These are phyloP conservation scores for Ophiocordyceps camponoti-floridani DNA, from an alignment of 2,329 filamentous ascomycete species.

Conservation along the genomic window DNA sequence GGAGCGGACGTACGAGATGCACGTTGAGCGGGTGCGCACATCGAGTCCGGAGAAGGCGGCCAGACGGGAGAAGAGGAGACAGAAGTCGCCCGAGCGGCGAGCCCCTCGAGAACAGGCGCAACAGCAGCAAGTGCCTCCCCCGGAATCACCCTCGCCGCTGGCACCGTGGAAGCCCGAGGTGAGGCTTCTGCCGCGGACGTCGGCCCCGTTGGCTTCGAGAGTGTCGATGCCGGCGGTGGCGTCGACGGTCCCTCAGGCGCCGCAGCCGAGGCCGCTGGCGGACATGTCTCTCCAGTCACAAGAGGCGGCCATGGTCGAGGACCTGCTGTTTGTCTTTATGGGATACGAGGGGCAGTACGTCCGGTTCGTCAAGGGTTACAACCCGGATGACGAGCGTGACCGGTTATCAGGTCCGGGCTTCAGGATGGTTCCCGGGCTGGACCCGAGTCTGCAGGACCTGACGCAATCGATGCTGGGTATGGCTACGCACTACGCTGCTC, in stretches of 20 bases:
- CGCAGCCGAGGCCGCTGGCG: constrained; percentile 48
- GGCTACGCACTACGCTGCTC: constrained; percentile 80
- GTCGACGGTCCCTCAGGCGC: constrained; percentile 54
- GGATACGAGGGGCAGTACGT: constrained; percentile 97
- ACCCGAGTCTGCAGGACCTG: constrained; percentile 80
- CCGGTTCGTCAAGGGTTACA: constrained; percentile 65
- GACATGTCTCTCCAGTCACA: constrained; percentile 65
- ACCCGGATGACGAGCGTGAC: constrained; percentile 72
- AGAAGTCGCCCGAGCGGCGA: constrained; percentile 25
- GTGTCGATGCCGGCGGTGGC: constrained; percentile 54
- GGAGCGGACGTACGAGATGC: constrained; percentile 38
- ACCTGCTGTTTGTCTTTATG: constrained; percentile 91
- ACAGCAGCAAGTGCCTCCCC: constrained; percentile 2
- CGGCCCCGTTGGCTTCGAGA: constrained; percentile 53
- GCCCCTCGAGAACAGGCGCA: constrained; percentile 27
- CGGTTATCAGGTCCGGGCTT: constrained; percentile 69
- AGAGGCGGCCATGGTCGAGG: constrained; percentile 74
- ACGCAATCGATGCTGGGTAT: constrained; percentile 81
- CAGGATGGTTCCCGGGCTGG: constrained; percentile 63
- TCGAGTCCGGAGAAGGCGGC: constrained; percentile 41
- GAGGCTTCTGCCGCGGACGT: constrained; percentile 47
- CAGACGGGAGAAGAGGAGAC: constrained; percentile 16
- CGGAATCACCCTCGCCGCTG: constrained; percentile 5
- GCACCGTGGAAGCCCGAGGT: constrained; percentile 65
- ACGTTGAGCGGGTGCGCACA: constrained; percentile 42